A percentile compares a stretch with the other conserved stretches of the same genome.
These are phyloP conservation scores for Thielaviopsis punctulata DNA, from an alignment of 2,329 filamentous ascomycete genomes.

Conservation along the genomic window DNA sequence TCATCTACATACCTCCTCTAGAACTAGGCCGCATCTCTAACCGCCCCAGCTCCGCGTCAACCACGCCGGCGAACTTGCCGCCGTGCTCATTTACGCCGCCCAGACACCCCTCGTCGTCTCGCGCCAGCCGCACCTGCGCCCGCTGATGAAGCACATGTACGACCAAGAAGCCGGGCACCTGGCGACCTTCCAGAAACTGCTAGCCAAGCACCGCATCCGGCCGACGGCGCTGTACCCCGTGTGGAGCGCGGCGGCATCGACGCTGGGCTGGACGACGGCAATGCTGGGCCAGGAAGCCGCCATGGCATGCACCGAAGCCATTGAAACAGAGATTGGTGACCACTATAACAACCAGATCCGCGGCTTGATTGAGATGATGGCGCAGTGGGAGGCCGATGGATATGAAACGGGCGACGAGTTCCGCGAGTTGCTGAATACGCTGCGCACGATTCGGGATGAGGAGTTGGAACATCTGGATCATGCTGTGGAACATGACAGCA, in stretches of 20 bases:
- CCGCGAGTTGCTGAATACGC: conserved; percentile 49
- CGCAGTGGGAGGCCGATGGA: conserved; percentile 56
- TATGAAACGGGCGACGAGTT: conserved; percentile 71
- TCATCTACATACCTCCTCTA: neutral
- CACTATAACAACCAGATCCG: conserved; percentile 93
- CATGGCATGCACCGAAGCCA: conserved; percentile 97
- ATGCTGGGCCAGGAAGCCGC: conserved; percentile 81
- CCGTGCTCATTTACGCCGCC: conserved; percentile 79
- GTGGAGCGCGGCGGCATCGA: conserved; percentile 66
- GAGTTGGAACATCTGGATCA: conserved; percentile 94
- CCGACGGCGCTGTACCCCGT: conserved; percentile 85
- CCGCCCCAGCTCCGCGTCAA: conserved; percentile 64
- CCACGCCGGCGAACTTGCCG: conserved; percentile 93
- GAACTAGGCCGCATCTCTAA: neutral
- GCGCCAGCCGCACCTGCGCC: conserved; percentile 70
- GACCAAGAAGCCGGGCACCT: conserved; percentile 87
- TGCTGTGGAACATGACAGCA: conserved; percentile 82
- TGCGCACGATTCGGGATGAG: conserved; percentile 80
- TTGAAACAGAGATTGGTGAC: conserved; percentile 91
- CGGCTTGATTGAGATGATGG: conserved; percentile 62
- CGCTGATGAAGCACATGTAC: conserved; percentile 95
- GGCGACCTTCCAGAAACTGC: conserved; percentile 63
- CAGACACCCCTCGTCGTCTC: conserved; percentile 70
- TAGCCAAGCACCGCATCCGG: conserved; percentile 74
- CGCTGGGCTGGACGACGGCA: conserved; percentile 77